These are phyloP conservation scores for Trichophyton benhamiae DNA, from an alignment of 2,329 filamentous ascomycete species.

Conservation along the genomic window DNA sequence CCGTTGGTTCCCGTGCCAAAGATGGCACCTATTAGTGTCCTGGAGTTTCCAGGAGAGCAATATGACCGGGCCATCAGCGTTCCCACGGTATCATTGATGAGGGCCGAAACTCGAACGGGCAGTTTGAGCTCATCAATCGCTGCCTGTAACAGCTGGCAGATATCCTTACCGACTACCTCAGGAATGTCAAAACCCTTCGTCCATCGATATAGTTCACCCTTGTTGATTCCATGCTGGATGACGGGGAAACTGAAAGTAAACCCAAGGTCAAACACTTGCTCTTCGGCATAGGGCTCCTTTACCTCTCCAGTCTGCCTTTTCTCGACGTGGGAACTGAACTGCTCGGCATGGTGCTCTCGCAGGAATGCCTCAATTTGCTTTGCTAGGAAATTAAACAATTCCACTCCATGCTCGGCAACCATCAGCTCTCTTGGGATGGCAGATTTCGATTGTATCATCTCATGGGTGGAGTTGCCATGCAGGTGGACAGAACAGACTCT, in stretches of 20 bases:
- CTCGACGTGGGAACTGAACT: constrained; percentile 60
- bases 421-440: constrained; percentile 82
- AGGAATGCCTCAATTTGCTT: constrained; percentile 86
- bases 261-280: constrained; percentile 82
- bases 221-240: constrained; percentile 87
- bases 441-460: constrained; percentile 83
- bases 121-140: constrained; percentile 80
- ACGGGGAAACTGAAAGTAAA: constrained; percentile 99
- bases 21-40: constrained; percentile 85
- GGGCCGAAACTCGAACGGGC: constrained; percentile 84
- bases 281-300: constrained; percentile 49
- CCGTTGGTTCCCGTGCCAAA: constrained; percentile 97
- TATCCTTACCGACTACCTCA: constrained; percentile 89
- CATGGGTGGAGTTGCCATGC: constrained; percentile 90
- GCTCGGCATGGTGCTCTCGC: constrained; percentile 72
- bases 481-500: constrained; percentile 90
- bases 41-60: constrained; percentile 59
- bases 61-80: constrained; percentile 97
- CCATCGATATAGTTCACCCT: constrained; percentile 87
- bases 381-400: constrained; percentile 86
- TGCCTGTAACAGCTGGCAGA: constrained; percentile 74
- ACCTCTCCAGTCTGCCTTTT: constrained; percentile 51
- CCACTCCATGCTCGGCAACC: constrained; percentile 70
- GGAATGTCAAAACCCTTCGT: constrained; percentile 97
- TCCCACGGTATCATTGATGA: constrained; percentile 96